These are phyloP conservation scores for Gossypium davidsonii DNA, from an alignment of 441 rosid species.

Conservation along the genomic window DNA sequence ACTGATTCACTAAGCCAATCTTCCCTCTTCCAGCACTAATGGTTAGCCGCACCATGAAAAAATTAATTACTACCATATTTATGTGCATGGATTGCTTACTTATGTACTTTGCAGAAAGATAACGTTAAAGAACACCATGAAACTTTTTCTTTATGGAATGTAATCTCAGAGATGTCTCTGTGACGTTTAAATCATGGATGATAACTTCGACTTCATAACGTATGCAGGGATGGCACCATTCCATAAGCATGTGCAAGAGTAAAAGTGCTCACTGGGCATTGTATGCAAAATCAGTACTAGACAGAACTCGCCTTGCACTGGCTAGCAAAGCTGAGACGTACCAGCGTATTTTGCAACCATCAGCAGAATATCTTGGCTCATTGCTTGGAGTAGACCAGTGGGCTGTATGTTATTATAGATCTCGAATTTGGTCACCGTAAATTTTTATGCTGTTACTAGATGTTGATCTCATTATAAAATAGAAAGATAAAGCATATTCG, in stretches of 20 bases:
- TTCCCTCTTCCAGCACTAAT: not conserved
- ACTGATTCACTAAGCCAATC: not conserved
- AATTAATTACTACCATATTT: not conserved
- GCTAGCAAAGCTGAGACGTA: slow-evolving; percentile 85
- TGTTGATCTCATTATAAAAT: slow-evolving; percentile 3
- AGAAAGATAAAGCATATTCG: not conserved
- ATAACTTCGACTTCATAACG: slow-evolving; percentile 8
- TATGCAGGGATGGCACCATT: slow-evolving; percentile 79
- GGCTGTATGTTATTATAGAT: slow-evolving; percentile 62
- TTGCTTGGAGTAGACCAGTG: slow-evolving; percentile 74
- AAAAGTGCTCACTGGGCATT: slow-evolving; percentile 75
- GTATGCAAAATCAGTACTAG: slow-evolving; percentile 90
- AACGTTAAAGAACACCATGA: not conserved
- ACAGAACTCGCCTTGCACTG: slow-evolving; percentile 90
- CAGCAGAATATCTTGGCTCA: slow-evolving; percentile 92
- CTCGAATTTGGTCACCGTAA: slow-evolving; percentile 5
- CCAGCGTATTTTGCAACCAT: slow-evolving; percentile 81
- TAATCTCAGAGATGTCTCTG: not conserved
- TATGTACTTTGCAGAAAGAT: not conserved
- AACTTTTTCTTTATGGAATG: not conserved
- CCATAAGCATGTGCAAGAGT: slow-evolving; percentile 55
- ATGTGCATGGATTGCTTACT: not conserved
- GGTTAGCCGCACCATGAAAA: not conserved
- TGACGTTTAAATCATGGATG: slow-evolving; percentile 11
- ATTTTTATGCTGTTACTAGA: slow-evolving; percentile 7